phyloP scores from a whole-genome alignment of 139 green algal genomes.

The Tetradesmus lagerheimii region DNA sequence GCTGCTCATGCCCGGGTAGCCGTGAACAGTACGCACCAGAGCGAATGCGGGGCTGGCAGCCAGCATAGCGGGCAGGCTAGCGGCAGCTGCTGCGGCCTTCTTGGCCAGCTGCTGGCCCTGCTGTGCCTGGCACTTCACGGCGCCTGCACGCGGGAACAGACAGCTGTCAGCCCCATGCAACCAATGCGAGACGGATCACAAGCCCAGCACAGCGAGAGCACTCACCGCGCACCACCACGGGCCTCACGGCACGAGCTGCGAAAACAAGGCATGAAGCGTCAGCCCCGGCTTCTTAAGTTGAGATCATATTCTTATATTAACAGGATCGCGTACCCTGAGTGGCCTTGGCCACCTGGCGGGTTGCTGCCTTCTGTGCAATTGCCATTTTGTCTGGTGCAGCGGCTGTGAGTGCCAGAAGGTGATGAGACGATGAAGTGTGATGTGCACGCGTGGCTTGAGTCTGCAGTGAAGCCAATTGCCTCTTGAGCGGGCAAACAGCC shows the following conservation, averaged over 20 bases:
- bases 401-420: not conserved
- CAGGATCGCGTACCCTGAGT: not conserved
- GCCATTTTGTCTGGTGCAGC: constrained; percentile 1
- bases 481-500: not conserved
- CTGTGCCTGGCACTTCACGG: constrained; percentile 43
- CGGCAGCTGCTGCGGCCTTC: constrained; percentile 61
- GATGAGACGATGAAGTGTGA: not conserved
- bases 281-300: not conserved
- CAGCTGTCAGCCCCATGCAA: not conserved
- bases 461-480: not conserved
- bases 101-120: constrained; percentile 55
- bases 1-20: not conserved
- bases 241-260: constrained; percentile 22
- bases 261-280: not conserved
- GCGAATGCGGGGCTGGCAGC: constrained; percentile 68
- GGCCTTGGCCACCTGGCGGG: constrained; percentile 31
- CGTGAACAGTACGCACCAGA: constrained; percentile 52
- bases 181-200: not conserved
- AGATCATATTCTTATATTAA: not conserved
- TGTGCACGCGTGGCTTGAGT: not conserved
- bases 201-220: not conserved
- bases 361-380: constrained; percentile 14
- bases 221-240: constrained; percentile 43
- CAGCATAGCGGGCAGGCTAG: constrained; percentile 54
- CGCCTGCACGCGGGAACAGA: not conserved